These are phyloP conservation scores for Macrolepiota albuminosa DNA, from an alignment of 768 basidiomycete species.

Conservation along the genomic window DNA sequence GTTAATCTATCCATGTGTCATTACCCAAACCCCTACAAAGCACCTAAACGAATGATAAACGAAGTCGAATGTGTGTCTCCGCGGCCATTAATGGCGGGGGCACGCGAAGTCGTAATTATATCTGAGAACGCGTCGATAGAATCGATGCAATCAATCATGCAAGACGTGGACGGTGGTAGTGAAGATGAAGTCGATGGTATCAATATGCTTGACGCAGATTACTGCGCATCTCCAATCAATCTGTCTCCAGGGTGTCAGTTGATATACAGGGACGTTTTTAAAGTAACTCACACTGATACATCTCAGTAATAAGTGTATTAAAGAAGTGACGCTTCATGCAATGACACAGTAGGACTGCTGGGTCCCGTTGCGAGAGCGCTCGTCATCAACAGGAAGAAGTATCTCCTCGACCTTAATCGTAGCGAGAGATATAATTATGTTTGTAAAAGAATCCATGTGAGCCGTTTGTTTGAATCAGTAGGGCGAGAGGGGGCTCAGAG, in stretches of 20 bases:
- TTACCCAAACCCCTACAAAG: constrained; percentile 1
- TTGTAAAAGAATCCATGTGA: constrained; percentile 10
- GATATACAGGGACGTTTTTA: background rate
- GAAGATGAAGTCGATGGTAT: background rate
- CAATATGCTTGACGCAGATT: background rate
- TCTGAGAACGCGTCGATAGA: background rate
- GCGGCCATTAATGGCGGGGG: constrained; percentile 4
- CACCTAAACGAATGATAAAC: background rate
- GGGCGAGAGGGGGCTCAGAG: background rate
- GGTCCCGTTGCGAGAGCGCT: background rate
- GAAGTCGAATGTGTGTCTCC: constrained; percentile 5
- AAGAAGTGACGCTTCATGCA: background rate
- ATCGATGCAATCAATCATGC: background rate
- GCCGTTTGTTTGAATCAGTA: background rate
- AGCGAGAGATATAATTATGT: background rate
- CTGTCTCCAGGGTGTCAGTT: background rate
- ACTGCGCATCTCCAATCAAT: background rate
- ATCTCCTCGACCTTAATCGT: constrained; percentile 4
- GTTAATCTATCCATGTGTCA: constrained; percentile 1
- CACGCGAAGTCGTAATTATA: constrained; percentile 1
- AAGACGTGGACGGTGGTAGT: background rate
- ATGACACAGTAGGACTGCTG: constrained; percentile 6
- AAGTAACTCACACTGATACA: background rate
- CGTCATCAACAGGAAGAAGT: background rate
- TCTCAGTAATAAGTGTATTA: background rate